Percentiles rank a stretch among this genome's conserved stretches.
These are phyloP conservation scores for Pichia gijzeniarum DNA, from an alignment of 805 yeast species.

Conservation along the genomic window DNA sequence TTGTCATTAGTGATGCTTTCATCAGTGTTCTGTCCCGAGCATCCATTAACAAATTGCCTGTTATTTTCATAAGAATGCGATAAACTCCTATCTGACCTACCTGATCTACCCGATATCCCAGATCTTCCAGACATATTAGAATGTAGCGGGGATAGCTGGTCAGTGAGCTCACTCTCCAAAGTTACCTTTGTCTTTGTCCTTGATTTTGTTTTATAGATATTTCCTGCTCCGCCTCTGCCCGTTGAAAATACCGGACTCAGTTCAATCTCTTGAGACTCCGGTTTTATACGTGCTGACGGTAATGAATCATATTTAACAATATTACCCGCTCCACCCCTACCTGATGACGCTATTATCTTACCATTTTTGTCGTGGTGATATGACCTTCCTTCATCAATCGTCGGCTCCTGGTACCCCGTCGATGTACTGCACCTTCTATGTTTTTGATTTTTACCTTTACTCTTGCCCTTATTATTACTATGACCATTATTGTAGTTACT, in stretches of 20 bases:
- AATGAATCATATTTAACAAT: constrained; percentile 34
- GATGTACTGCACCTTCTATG: background rate
- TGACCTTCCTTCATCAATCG: constrained; percentile 9
- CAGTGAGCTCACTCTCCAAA: constrained; percentile 36
- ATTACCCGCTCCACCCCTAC: constrained; percentile 55
- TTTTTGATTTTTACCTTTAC: background rate
- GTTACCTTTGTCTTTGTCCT: constrained; percentile 25
- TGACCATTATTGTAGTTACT: background rate
- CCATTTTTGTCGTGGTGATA: constrained; percentile 28
- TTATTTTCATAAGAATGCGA: no score
- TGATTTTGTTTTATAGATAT: constrained; percentile 26
- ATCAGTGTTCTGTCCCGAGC: no score
- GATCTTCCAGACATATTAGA: constrained; percentile 11
- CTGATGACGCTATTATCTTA: constrained; percentile 40
- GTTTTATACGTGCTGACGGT: constrained; percentile 38
- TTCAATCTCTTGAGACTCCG: constrained; percentile 34
- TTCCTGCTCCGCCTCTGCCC: constrained; percentile 56
- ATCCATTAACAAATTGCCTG: no score
- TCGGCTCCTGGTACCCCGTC: background rate
- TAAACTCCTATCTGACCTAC: background rate
- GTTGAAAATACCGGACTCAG: constrained; percentile 39
- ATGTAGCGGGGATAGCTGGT: constrained; percentile 33
- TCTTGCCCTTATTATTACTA: background rate
- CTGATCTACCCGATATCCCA: background rate
- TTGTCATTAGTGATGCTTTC: background rate